Evolutionary conservation across 768 basidiomycete species (phyloP), one percentile per base, ranked within the genome.

Genomic region (Boletus tomentosulus): DNA sequence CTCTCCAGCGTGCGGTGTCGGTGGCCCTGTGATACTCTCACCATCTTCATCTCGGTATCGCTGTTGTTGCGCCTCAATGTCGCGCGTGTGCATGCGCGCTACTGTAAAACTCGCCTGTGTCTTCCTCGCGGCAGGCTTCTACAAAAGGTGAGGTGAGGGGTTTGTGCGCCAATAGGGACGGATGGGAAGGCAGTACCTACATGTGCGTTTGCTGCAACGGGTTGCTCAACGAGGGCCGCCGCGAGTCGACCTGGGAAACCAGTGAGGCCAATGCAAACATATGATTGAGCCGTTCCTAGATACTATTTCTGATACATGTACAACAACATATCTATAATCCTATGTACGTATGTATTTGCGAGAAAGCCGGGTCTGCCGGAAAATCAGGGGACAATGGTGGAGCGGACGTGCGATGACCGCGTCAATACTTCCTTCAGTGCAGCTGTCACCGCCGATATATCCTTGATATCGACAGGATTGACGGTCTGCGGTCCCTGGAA

Each of bases 401-500:
- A 62, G 43, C 69, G 71, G 41, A 63, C 31, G 27, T 59, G 64
- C 12, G 70, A 61, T 6, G 69, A 60, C n/a, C 64, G 62, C 11
- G 53, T 65, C 55, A 69, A 48, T 39, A 67, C 50, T 35, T 62
- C 62, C 25, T 60, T 53, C 39, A 71, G 48, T 8, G 66, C 67
- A 10, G 46, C 46, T 1, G 48, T 57, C 10, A 71, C 66, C 4
- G 47, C 51, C 31, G 31, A 42, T 33, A 57, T 58, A 42, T 71
- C 53, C 33, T 33, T 51, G 35, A 71, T 55, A 27, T 59, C 48
- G 2, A 72, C 61, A 0, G 49, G 42, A 10, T 57, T 62, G 28
- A 71, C 64, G 3, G 50, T 49, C 24, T 58, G 63, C 13, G 71
- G 71, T 8, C 67, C 67, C 22, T 64, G 51, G 11, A 71, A 57